Percentiles rank a stretch among this genome's conserved stretches.
Conservation (phyloP, 352 stramenopile genomes). For the Globisporangium irregulare region DNA sequence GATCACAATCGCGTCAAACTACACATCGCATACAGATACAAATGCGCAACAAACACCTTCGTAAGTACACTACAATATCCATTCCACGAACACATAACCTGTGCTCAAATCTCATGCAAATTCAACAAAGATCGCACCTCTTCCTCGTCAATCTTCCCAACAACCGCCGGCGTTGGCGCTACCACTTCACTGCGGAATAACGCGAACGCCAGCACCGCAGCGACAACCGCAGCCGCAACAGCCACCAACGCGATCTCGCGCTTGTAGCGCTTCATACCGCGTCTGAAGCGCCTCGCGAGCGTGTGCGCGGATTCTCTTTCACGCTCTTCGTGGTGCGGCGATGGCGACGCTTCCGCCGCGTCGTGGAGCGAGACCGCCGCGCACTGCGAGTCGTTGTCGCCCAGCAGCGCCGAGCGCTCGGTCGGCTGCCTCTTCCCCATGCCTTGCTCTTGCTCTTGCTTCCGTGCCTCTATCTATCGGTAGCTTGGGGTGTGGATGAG, state of each 20-base stretch:
- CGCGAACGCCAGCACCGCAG: neutral
- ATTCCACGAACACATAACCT: neutral
- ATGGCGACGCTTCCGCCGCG: neutral
- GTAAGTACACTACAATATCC: neutral
- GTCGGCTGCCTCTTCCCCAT: conserved; percentile 14
- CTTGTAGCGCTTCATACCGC: neutral
- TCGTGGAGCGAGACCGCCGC: neutral
- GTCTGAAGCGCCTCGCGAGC: neutral
- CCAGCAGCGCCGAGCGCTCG: conserved; percentile 22
- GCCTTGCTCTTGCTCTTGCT: neutral
- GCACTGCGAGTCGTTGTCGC: neutral
- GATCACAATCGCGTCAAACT: conserved; percentile 68
- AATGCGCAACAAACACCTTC: neutral
- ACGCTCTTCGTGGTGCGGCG: neutral
- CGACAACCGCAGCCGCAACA: neutral
- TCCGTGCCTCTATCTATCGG: neutral
- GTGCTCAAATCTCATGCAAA: neutral
- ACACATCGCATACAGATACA: neutral
- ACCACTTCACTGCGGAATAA: neutral
- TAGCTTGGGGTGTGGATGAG: neutral
- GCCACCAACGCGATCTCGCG: neutral
- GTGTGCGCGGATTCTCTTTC: neutral
- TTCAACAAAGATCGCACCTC: conserved; percentile 3
- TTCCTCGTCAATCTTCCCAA: conserved; percentile 4
- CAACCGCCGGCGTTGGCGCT: neutral